Evolutionary conservation across 495 filamentous ascomycete genomes (phyloP), one percentile per base, ranked within the genome.

Genomic region (Neurospora sp.): DNA sequence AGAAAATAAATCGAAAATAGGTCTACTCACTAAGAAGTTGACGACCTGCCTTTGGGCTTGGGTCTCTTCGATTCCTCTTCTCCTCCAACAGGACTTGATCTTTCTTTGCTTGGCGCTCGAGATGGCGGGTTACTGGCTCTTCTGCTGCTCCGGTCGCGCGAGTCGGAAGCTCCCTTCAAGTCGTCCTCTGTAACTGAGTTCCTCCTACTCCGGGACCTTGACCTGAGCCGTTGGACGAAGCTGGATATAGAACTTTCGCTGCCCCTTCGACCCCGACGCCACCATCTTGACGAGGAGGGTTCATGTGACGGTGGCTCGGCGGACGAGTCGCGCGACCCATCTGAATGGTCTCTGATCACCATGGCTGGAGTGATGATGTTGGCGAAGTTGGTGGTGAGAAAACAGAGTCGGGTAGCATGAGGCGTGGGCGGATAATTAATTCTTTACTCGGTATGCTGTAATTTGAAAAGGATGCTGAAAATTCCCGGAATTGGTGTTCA

Each of bases 1-100:
- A 53, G 39, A 8, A 70, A 53, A 72, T 8, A 70, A 20, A 71
- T 12, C 37, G 41, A 18, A 39, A 72, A n/a, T 71, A 40, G 65
- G 31, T 37, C 27, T 69, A 71, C 74, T 76, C 71, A 76, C 74
- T 73, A 73, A 31, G 74, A 76, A 16, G 71, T 69, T 69, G 45
- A 39, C 31, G 73, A 72, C 41, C 65, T 53, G 73, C 73, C 70
- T 45, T 72, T 74, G 68, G 70, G 70, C 71, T 74, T 69, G 71
- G 73, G 39, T 20, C 59, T 71, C n/a, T 41, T 73, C 4, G 61
- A 31, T 37, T 39, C 31, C 31, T 35, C 31, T 35, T 35, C 39
- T 47, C 38, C 71, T 71, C 20, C 71, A 71, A 38, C 70, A 20
- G 53, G 53, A 27, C 53, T 65, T 7, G 53, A 31, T 65, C 53